A percentile compares a stretch with the other conserved stretches of the same genome.
phyloP scores from a whole-genome alignment of 192 early-diverging fungal species.

The Geosiphon pyriformis region DNA sequence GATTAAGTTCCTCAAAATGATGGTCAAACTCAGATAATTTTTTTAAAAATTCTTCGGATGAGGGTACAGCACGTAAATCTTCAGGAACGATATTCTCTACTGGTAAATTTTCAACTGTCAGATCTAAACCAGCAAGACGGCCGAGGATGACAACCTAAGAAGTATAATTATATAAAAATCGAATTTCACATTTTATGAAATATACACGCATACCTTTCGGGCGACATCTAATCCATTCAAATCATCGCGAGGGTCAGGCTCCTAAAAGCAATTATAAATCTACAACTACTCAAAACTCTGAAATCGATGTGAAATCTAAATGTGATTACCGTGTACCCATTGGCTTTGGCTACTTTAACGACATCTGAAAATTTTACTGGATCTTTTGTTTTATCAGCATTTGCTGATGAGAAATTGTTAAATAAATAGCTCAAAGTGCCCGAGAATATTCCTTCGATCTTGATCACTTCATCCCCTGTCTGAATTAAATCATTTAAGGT shows the following conservation, averaged over 20 bases:
- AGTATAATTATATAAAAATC: background rate
- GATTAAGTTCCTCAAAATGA: constrained; percentile 81
- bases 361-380: constrained; percentile 78
- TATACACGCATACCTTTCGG: constrained; percentile 80
- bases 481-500: constrained; percentile 86
- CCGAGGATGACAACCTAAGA: constrained; percentile 73
- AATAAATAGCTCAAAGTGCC: constrained; percentile 98
- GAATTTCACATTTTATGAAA: background rate
- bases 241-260: constrained; percentile 97
- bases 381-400: constrained; percentile 30
- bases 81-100: constrained; percentile 98
- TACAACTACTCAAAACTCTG: background rate
- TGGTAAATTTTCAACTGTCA: constrained; percentile 70
- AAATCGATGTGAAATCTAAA: background rate
- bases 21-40: constrained; percentile 78
- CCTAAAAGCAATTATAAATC: constrained; percentile 37
- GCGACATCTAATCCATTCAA: constrained; percentile 99
- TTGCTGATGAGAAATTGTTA: constrained; percentile 86
- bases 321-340: constrained; percentile 78
- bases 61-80: constrained; percentile 58
- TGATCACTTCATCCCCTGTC: constrained; percentile 88
- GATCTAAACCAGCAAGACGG: constrained; percentile 76
- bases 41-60: constrained; percentile 81
- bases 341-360: constrained; percentile 83
- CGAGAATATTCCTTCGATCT: constrained; percentile 96